A percentile compares a stretch with the other conserved stretches of the same genome.
Conservation (phyloP, 1,284 basidiomycete genomes). For the Rhizoctonia solani region DNA sequence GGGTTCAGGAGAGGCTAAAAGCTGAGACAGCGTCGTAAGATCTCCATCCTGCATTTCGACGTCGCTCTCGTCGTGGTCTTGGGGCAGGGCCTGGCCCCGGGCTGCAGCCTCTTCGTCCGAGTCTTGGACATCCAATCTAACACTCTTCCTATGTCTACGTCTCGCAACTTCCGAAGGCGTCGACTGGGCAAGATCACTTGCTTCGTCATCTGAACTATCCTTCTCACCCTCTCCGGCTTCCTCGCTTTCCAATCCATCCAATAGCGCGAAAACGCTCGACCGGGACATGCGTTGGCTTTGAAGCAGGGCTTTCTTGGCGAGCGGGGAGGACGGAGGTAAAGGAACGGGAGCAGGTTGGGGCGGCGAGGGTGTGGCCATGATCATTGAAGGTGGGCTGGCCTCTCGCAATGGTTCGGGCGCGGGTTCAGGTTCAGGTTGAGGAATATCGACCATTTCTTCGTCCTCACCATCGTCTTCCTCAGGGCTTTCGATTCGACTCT, state of each 20-base stretch:
- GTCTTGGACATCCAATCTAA: neutral
- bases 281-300: neutral
- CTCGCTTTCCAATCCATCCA: constrained; percentile 11
- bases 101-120: neutral
- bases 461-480: constrained; percentile 13
- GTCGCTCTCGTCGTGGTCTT: neutral
- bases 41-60: constrained; percentile 6
- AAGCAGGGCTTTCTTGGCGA: constrained; percentile 40
- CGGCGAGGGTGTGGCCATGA: constrained; percentile 35
- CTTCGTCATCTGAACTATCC: neutral
- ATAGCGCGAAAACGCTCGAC: neutral
- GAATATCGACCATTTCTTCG: constrained; percentile 11
- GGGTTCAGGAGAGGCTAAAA: constrained; percentile 2
- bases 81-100: neutral
- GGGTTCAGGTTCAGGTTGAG: neutral
- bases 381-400: neutral
- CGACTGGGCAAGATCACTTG: constrained; percentile 8
- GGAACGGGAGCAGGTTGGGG: neutral
- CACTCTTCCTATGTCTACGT: constrained; percentile 10
- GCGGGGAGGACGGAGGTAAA: neutral
- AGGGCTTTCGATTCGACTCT: neutral
- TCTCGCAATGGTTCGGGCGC: neutral
- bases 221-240: neutral
- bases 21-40: constrained; percentile 4
- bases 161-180: constrained; percentile 16